Percentiles rank a stretch among this genome's conserved stretches.
Evolutionary conservation across 2,329 filamentous ascomycete genomes (phyloP).

Genomic region (Colletotrichum orchidophilum): DNA sequence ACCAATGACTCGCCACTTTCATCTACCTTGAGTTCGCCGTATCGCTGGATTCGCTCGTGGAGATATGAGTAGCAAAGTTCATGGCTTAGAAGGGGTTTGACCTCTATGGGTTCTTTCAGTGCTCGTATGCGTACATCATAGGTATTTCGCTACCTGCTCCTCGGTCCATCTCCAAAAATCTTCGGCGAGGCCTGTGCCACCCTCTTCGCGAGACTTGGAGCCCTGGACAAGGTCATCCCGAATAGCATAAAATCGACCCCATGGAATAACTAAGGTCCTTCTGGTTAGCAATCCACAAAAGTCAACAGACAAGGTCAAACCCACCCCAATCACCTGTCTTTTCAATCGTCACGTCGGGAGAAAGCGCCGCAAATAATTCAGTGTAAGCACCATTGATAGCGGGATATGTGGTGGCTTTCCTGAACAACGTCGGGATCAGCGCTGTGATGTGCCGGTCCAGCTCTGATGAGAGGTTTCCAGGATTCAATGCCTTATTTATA

Average conservation of each 20-base stretch:
- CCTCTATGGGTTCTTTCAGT: too few species aligned
- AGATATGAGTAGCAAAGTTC: too few species aligned
- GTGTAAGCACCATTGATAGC: slow-evolving; percentile 56
- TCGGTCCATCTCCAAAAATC: slow-evolving; percentile 55
- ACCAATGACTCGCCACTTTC: background rate
- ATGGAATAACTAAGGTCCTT: slow-evolving; percentile 45
- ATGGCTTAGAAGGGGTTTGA: too few species aligned
- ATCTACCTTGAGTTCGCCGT: background rate
- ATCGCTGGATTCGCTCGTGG: background rate
- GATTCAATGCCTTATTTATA: slow-evolving; percentile 43
- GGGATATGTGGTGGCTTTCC: slow-evolving; percentile 38
- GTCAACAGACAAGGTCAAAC: background rate
- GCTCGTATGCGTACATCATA: too few species aligned
- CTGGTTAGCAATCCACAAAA: background rate
- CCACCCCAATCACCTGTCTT: slow-evolving; percentile 45
- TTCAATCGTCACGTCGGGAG: slow-evolving; percentile 52
- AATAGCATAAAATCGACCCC: slow-evolving; percentile 47
- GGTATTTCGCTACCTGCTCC: slow-evolving; percentile 43
- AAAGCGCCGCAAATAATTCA: slow-evolving; percentile 56
- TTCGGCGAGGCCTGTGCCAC: slow-evolving; percentile 47
- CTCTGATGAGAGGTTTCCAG: slow-evolving; percentile 50
- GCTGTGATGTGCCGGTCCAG: slow-evolving; percentile 38
- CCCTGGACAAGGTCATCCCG: slow-evolving; percentile 41
- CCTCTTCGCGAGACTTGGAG: slow-evolving; percentile 45
- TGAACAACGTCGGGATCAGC: slow-evolving; percentile 21